These are phyloP conservation scores for Herpetomonas tarakana DNA, from an alignment of 208 protist species.

Conservation along the genomic window DNA sequence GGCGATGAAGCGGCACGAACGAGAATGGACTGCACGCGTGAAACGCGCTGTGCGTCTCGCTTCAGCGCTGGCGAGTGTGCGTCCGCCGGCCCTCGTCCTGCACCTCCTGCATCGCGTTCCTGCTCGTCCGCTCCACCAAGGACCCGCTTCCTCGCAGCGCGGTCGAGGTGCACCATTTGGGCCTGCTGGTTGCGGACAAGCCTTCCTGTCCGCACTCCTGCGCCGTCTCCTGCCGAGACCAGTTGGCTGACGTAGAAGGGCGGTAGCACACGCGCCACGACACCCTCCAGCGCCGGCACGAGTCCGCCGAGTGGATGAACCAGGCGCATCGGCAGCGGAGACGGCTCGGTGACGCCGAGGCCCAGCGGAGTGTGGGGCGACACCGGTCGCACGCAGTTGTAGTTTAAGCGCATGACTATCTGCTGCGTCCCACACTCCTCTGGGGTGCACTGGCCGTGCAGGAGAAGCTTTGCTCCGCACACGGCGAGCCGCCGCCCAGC, in stretches of 20 bases:
- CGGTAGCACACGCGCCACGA: slow-evolving; percentile 66
- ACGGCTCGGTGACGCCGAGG: slow-evolving; percentile 42
- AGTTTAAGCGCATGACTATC: slow-evolving; percentile 59
- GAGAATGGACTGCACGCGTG: slow-evolving; percentile 53
- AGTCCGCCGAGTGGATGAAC: slow-evolving; percentile 69
- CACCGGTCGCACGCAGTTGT: slow-evolving; percentile 76
- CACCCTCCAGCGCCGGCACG: slow-evolving; percentile 65
- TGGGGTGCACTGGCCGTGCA: slow-evolving; percentile 39
- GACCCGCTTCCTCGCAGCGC: no score
- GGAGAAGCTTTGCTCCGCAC: slow-evolving; percentile 56
- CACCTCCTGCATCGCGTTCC: no score
- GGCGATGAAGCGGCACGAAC: no score
- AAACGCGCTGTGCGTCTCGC: slow-evolving; percentile 14
- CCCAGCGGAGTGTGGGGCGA: slow-evolving; percentile 37
- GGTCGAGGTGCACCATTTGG: slow-evolving; percentile 1
- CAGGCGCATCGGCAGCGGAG: slow-evolving; percentile 30
- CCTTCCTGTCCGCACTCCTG: background rate
- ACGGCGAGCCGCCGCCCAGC: slow-evolving; percentile 57
- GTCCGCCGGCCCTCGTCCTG: no score
- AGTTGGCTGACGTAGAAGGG: slow-evolving; percentile 47
- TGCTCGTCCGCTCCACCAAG: no score
- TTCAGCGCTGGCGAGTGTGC: background rate
- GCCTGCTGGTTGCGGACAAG: background rate
- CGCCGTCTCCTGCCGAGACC: background rate
- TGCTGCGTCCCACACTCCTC: slow-evolving; percentile 40